Evolutionary conservation across 305 asterid species (phyloP).

Genomic region (Coffea humblotiana): DNA sequence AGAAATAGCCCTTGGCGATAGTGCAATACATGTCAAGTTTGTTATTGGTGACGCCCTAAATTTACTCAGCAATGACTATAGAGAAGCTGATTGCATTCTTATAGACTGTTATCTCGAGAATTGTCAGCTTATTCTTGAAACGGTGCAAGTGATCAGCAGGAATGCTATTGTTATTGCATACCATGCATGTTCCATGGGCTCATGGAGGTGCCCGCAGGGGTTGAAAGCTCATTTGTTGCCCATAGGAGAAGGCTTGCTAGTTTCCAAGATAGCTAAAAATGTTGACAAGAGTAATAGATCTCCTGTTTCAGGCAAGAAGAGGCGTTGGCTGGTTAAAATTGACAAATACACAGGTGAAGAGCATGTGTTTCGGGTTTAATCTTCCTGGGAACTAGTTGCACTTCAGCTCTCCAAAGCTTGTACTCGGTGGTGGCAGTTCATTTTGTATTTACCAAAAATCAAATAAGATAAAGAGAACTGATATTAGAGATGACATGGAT

Average conservation of each 20-base stretch:
- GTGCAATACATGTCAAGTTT: constrained; percentile 19
- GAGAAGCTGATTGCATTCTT: constrained; percentile 31
- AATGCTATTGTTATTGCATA: constrained; percentile 28
- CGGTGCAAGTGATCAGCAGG: not conserved
- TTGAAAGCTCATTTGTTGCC: constrained; percentile 24
- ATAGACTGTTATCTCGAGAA: constrained; percentile 30
- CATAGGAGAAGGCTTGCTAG: constrained; percentile 29
- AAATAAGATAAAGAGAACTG: too few species aligned
- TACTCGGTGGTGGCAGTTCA: too few species aligned
- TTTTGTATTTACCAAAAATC: too few species aligned
- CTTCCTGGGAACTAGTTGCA: not conserved
- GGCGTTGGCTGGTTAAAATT: constrained; percentile 26
- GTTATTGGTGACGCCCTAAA: constrained; percentile 22
- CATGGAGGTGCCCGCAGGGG: constrained; percentile 16
- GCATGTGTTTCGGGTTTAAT: constrained; percentile 28
- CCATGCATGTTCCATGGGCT: constrained; percentile 30
- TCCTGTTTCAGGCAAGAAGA: constrained; percentile 15
- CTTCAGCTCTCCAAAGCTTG: not conserved
- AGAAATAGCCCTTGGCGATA: constrained; percentile 9
- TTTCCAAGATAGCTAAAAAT: constrained; percentile 13
- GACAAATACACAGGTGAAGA: constrained; percentile 34
- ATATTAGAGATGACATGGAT: not conserved
- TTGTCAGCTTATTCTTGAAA: constrained; percentile 23
- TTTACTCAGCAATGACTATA: constrained; percentile 21
- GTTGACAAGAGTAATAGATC: not conserved